Base-by-base conservation (phyloP, 768 basidiomycete species). In the Neoboletus magnificus region DNA sequence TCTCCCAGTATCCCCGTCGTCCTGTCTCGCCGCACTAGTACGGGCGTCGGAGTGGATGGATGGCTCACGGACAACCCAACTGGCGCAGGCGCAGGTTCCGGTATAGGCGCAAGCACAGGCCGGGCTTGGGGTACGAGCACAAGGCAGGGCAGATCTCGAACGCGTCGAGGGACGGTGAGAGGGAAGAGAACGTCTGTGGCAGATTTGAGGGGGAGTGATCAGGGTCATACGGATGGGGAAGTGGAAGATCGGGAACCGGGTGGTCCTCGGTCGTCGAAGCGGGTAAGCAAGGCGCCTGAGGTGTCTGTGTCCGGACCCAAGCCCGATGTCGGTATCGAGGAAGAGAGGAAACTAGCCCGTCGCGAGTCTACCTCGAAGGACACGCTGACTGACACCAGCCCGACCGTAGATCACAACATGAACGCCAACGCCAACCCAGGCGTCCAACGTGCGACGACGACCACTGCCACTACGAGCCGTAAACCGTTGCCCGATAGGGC, bases 181-280 rank as follows among this genome's bases (percentile, higher is more conserved):
- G 63, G 48, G 2, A 57, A 43, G 52, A 71, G 59, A 27, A 58
- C 47, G 9, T 67, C 63, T 4, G 59, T 71, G 41, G 63, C 68
- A 0, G 64, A 70, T 16, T 18, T 70, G 54, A 63, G 61, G 48
- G 67, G 70, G 10, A 54, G 44, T 13, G 63, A 67, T 9, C 65
- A 62, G 6, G 68, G 68, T 4, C 63, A 71, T 42, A 67, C 70
- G 18, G 68, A 70, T 48, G 66, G 63, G 0, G 70, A 70, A 27
- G 33, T 60, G 42, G 61, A 41, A 10, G 53, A 37, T 22, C 30
- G 46, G 16, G 16, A 5, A 2, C 20, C 16, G 13, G n/a, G 9
- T 23, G 45, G 9, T 7, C 32, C 20, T 33, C 33, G 12, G 22
- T 30, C 48, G 23, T 16, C 48, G 33, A 30, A 40, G 29, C 58